Conservation (phyloP, 371 early-diverging fungal species). For the Fennellomyces sp. region DNA sequence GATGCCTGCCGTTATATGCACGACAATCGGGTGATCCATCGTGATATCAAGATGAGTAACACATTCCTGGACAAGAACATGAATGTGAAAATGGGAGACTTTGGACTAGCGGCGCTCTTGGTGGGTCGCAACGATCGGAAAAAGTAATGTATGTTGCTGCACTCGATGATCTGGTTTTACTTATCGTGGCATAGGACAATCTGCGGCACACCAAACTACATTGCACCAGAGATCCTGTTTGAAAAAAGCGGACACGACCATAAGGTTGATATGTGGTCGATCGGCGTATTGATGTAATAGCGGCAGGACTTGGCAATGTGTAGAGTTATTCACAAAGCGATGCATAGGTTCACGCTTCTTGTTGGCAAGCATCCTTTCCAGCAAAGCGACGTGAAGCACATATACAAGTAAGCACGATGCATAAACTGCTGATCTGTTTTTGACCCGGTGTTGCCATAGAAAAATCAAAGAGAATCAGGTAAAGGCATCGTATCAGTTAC, state of each 20-base stretch:
- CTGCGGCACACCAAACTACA: slow-evolving; percentile 99
- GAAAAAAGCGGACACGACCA: slow-evolving; percentile 90
- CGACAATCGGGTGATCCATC: slow-evolving; percentile 84
- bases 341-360: slow-evolving; percentile 87
- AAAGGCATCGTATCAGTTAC: slow-evolving; percentile 80
- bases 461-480: slow-evolving; percentile 70
- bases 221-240: slow-evolving; percentile 97
- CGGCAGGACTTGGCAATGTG: too few relatives aligned
- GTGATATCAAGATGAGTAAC: slow-evolving; percentile 98
- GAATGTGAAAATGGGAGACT: slow-evolving; percentile 96
- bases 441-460: neutral
- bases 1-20: slow-evolving; percentile 91
- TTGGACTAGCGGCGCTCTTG: slow-evolving; percentile 92
- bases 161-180: neutral
- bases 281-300: slow-evolving; percentile 97
- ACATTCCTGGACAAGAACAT: slow-evolving; percentile 85
- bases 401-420: slow-evolving; percentile 67
- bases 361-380: slow-evolving; percentile 98
- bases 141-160: slow-evolving; percentile 58
- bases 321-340: too few relatives aligned
- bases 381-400: slow-evolving; percentile 80
- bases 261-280: slow-evolving; percentile 98
- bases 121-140: slow-evolving; percentile 81
- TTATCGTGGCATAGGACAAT: slow-evolving; percentile 89
- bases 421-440: neutral